phyloP scores from a whole-genome alignment of 345 rosid genomes.

The Boechera retrofracta region DNA sequence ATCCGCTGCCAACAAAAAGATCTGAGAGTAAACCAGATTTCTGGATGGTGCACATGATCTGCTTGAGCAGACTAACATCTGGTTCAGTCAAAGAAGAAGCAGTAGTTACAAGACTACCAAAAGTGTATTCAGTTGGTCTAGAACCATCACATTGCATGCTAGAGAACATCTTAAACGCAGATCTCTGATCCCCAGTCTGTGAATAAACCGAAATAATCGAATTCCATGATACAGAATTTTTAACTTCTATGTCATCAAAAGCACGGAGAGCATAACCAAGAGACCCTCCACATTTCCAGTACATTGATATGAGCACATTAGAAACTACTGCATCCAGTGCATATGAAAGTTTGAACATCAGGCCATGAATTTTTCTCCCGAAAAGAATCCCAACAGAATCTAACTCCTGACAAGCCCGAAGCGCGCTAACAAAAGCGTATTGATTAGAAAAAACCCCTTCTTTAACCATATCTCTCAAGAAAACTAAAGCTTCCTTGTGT shows the following conservation, averaged over 20 bases:
- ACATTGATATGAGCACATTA: conserved; percentile 80
- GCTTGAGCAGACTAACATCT: conserved; percentile 65
- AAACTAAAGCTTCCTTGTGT: conserved; percentile 55
- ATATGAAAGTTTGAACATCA: conserved; percentile 59
- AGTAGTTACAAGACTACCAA: conserved; percentile 77
- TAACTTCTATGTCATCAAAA: conserved; percentile 66
- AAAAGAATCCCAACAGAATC: conserved; percentile 52
- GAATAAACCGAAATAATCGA: conserved; percentile 75
- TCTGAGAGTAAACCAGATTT: conserved; percentile 75
- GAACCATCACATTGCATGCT: conserved; percentile 60
- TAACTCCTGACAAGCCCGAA: conserved; percentile 73
- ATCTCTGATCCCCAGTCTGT: conserved; percentile 55
- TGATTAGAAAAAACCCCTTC: conserved; percentile 59
- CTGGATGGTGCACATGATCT: conserved; percentile 63
- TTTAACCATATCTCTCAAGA: conserved; percentile 61
- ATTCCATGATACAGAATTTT: conserved; percentile 75
- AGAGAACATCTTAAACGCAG: conserved; percentile 69
- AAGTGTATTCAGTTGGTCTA: conserved; percentile 85
- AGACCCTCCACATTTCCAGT: conserved; percentile 59
- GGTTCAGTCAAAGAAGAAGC: conserved; percentile 61
- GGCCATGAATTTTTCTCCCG: conserved; percentile 81
- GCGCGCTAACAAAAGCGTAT: conserved; percentile 71
- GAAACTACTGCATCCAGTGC: conserved; percentile 61
- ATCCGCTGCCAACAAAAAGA: conserved; percentile 87
- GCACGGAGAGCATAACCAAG: conserved; percentile 53